Base-by-base conservation (phyloP, 2,329 filamentous ascomycete species). In the Amphichorda felina region DNA sequence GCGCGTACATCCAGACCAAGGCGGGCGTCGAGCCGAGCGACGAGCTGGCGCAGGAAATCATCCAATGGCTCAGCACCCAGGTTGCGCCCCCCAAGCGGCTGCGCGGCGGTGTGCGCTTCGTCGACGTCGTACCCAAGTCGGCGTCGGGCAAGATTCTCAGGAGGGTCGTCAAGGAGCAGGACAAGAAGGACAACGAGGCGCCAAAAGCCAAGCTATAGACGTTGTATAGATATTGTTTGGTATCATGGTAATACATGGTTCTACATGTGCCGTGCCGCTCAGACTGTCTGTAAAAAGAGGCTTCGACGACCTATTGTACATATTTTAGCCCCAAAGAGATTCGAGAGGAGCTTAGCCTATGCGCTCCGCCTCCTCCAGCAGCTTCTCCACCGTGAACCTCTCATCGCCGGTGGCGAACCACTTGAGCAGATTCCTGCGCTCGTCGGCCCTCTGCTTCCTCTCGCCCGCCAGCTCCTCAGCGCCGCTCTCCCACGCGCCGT, bases 341-440 rank as follows among this genome's bases (percentile, higher is more conserved):
- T 18, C 7, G 10, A 10, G 30, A 17, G 4, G n/a, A 21, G 17
- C 16, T 33, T 53, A 76, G 35, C 62, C 71, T 51, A 93, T 63
- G 59, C 78, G 85, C 70, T 96, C 88, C 1, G 85, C 79, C 66
- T 96, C 89, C 45, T 93, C 85, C 41, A 98, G 59, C 50, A 98
- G 56, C 56, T 79, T 78, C 55, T 95, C 83, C 6, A 98, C 70
- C 45, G 74, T 85, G 54, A 98, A 98, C 35, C 67, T 67, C 39
- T 61, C 61, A 59, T 94, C 87, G 0, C 89, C 91, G 16, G 64
- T 68, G 1, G 73, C 80, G 56, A 98, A 98, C 70, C 80, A 79
- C 56, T 86, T 76, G 53, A 96, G 57, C 53, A 98, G 54, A 57
- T 70, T 70, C 51, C 70, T 75, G 60, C 82, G 79, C 43, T 73